Conservation (phyloP, 352 stramenopile species). For the Phytophthora hybrid region DNA sequence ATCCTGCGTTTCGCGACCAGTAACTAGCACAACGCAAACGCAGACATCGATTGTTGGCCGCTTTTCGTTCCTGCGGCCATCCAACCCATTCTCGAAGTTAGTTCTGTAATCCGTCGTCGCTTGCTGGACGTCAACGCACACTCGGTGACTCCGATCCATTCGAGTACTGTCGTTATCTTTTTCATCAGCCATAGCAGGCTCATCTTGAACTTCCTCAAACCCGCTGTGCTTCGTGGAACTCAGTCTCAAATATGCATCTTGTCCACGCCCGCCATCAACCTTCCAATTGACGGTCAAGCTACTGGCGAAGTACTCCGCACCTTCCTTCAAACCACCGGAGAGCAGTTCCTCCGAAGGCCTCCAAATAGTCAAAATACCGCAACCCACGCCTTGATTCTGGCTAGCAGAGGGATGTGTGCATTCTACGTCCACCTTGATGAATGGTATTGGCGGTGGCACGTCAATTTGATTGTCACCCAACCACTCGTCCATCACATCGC, state of each 20-base stretch:
- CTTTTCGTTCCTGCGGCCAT: slow-evolving; percentile 33
- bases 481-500: slow-evolving; percentile 18
- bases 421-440: slow-evolving; percentile 73
- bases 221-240: slow-evolving; percentile 70
- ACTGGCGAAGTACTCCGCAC: slow-evolving; percentile 63
- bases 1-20: slow-evolving; percentile 41
- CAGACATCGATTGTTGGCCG: slow-evolving; percentile 57
- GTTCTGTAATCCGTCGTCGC: slow-evolving; percentile 36
- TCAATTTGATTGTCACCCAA: slow-evolving; percentile 32
- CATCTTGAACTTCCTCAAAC: slow-evolving; percentile 46
- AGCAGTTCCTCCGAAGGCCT: slow-evolving; percentile 66
- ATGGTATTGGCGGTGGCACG: slow-evolving; percentile 57
- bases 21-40: slow-evolving; percentile 55
- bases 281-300: slow-evolving; percentile 80
- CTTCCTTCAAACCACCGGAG: slow-evolving; percentile 51
- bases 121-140: slow-evolving; percentile 40
- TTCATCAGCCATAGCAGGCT: background rate
- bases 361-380: slow-evolving; percentile 72
- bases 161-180: slow-evolving; percentile 10
- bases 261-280: slow-evolving; percentile 41
- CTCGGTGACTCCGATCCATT: background rate
- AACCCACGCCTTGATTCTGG: slow-evolving; percentile 28
- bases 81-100: slow-evolving; percentile 36
- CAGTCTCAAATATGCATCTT: slow-evolving; percentile 60
- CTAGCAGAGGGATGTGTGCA: slow-evolving; percentile 52